Base-by-base conservation (phyloP, 176 grass and related monocot genomes). In the Triticum dicoccoides region DNA sequence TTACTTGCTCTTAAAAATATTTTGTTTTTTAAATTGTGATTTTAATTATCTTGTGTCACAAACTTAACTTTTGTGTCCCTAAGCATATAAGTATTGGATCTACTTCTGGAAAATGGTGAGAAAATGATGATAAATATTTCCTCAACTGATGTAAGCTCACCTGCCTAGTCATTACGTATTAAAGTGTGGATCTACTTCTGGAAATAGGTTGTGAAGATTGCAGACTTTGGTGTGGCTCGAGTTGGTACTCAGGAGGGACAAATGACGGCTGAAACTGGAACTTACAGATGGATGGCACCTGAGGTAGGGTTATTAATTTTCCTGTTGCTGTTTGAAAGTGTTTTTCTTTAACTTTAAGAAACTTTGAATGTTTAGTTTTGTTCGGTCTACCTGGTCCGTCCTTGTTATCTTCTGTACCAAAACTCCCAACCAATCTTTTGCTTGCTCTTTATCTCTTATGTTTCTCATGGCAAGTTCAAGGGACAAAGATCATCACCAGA, bases 231-330 rank as follows among this genome's bases (percentile, higher is more conserved):
- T 89, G 96, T 98, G 52, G 90, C 93, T 65, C 85, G 96, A 78
- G 69, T 85, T 52, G 86, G 86, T 83, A 82, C 51, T 91, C 84
- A 91, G 76, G 82, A 89, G 34, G 96, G 91, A 88, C 86, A 92
- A 33, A 98, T 98, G 96, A 98, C 96, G 79, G 88, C 91, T 84
- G 96, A 98, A 89, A 98, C 93, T 68, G 96, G 96, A 80, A 95
- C 96, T 27, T 96, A 98, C 14, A 84, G 93, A 79, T 98, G 93
- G 96, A 96, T 98, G 93, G 96, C 91, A 42, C 96, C 93, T 18
- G 96, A 98, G 91, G 96, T 98, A 80, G 10, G 59, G 18, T 74
- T 83, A 10, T 9, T 69, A 4, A 52, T 71, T 80, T 24, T 64
- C 17, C 11, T 39, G 33, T 5, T 18, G n/a, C 30, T 2, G 52